Conservation (phyloP, 192 early-diverging fungal genomes). For the Geranomyces michiganensis region DNA sequence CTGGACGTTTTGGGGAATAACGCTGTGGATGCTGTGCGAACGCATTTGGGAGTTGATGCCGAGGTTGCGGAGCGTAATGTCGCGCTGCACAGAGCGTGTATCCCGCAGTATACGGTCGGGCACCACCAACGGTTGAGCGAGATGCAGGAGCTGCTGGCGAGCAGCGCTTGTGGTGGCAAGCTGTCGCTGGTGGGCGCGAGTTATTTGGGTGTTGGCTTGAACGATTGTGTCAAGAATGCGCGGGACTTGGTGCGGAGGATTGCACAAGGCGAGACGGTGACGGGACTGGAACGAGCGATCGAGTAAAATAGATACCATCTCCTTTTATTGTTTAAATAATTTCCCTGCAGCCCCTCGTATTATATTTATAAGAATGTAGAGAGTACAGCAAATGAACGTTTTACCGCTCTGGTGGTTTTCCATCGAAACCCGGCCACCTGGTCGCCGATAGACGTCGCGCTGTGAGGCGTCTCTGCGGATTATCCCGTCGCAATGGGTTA, state of each 20-base stretch:
- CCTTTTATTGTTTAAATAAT: too few species aligned
- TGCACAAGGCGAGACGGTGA: neutral
- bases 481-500: too few species aligned
- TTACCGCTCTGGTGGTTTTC: too few species aligned
- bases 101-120: conserved; percentile 88
- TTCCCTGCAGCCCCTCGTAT: too few species aligned
- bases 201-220: conserved; percentile 83
- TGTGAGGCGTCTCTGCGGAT: too few species aligned
- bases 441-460: too few species aligned
- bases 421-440: too few species aligned
- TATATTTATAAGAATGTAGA: too few species aligned
- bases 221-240: conserved; percentile 56
- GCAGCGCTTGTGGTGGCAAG: conserved; percentile 32
- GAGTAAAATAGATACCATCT: neutral
- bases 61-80: conserved; percentile 54
- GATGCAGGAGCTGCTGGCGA: conserved; percentile 61
- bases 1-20: conserved; percentile 26
- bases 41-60: conserved; percentile 46
- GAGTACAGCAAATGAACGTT: too few species aligned
- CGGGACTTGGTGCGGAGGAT: conserved; percentile 5
- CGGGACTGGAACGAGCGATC: neutral
- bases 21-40: conserved; percentile 62
- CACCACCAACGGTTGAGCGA: conserved; percentile 67
- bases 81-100: conserved; percentile 72
- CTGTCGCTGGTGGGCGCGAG: conserved; percentile 79